Evolutionary conservation across 352 stramenopile genomes (phyloP).

Genomic region (Lagenidium giganteum): DNA sequence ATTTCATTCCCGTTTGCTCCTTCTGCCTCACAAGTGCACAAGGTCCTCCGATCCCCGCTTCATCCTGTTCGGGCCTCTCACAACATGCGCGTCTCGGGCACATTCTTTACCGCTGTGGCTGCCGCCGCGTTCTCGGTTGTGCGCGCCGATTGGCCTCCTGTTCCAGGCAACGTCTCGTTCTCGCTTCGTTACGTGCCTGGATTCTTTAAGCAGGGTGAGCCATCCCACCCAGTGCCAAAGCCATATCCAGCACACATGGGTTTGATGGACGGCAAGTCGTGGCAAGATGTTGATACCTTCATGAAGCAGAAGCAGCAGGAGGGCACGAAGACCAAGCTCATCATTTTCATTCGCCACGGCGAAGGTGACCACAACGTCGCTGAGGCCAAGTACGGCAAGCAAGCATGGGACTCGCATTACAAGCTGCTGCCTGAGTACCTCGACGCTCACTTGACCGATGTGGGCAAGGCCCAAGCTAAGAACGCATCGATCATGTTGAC

Average conservation of each 20-base stretch:
- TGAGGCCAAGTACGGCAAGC: constrained; percentile 19
- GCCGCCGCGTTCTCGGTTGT: no score
- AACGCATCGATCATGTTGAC: constrained; percentile 11
- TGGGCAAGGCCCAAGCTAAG: constrained; percentile 14
- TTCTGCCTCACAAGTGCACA: no score
- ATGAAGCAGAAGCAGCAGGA: constrained; percentile 7
- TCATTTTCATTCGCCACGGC: constrained; percentile 22
- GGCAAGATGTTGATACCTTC: constrained; percentile 23
- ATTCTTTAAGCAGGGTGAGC: constrained; percentile 25
- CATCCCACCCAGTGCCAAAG: constrained; percentile 6
- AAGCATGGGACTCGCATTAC: constrained; percentile 19
- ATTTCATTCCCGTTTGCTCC: no score
- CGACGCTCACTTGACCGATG: constrained; percentile 17
- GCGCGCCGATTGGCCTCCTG: no score
- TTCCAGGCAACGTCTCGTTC: constrained; percentile 17
- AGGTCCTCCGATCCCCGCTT: no score
- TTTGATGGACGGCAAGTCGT: constrained; percentile 20
- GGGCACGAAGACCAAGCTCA: constrained; percentile 20
- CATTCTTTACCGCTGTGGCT: no score
- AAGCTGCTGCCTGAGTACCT: constrained; percentile 20
- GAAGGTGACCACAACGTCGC: constrained; percentile 20
- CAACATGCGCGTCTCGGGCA: no score
- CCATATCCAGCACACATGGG: constrained; percentile 17
- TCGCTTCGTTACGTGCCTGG: constrained; percentile 25
- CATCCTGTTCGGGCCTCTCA: no score